Percentiles rank a stretch among this genome's conserved stretches.
These are phyloP conservation scores for Collybia sordida DNA, from an alignment of 768 basidiomycete genomes.

Conservation along the genomic window DNA sequence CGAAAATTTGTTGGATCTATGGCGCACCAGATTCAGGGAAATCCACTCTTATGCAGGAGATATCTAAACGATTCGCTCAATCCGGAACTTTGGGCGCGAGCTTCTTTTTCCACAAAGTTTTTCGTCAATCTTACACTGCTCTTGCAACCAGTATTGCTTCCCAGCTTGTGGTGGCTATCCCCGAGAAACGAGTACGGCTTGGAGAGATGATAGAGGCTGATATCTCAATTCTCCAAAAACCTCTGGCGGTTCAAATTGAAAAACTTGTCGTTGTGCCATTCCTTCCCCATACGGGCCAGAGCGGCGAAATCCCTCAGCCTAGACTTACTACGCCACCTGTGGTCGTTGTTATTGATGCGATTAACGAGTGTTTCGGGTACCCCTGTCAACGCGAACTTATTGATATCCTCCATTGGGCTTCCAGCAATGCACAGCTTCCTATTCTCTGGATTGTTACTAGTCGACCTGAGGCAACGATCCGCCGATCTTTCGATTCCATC, in stretches of 20 bases:
- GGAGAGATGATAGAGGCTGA: slow-evolving; percentile 10
- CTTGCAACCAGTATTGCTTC: slow-evolving; percentile 12
- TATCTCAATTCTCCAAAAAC: slow-evolving; percentile 10
- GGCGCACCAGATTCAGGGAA: too few relatives aligned
- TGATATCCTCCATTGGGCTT: slow-evolving; percentile 3
- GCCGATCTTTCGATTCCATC: background rate
- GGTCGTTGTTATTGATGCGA: slow-evolving; percentile 22
- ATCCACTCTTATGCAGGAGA: too few relatives aligned
- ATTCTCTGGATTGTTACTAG: slow-evolving; percentile 23
- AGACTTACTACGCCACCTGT: background rate
- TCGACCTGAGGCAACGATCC: slow-evolving; percentile 25
- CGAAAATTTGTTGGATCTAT: too few relatives aligned
- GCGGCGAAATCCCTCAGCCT: background rate
- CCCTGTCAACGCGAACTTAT: slow-evolving; percentile 13
- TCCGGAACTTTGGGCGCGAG: too few relatives aligned
- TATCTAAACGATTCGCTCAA: too few relatives aligned
- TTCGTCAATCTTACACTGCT: too few relatives aligned
- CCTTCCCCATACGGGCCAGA: background rate
- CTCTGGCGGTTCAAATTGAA: slow-evolving; percentile 12
- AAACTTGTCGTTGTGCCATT: slow-evolving; percentile 15
- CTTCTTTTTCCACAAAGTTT: too few relatives aligned
- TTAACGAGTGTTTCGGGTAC: slow-evolving; percentile 24
- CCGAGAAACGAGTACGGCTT: slow-evolving; percentile 5
- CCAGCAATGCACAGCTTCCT: slow-evolving; percentile 9
- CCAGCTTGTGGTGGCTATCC: slow-evolving; percentile 17